These are phyloP conservation scores for Coemansia sp. DNA, from an alignment of 192 early-diverging fungal species.

Conservation along the genomic window DNA sequence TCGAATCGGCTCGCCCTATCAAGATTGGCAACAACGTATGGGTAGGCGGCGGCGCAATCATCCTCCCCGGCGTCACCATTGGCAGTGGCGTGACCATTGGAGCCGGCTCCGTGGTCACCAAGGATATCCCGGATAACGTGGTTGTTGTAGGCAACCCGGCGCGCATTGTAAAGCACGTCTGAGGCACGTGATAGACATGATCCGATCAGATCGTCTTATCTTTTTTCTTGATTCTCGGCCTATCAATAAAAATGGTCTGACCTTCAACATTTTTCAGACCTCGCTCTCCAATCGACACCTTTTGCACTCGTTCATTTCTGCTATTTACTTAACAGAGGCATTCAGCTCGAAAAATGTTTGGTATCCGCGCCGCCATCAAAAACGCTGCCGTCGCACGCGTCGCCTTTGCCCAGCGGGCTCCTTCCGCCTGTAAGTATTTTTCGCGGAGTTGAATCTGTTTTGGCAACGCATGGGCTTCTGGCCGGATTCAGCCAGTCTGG, in stretches of 20 bases:
- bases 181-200: too few relatives aligned
- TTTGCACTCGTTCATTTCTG: neutral
- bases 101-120: conserved; percentile 86
- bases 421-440: conserved; percentile 39
- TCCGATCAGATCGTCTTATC: conserved; percentile 3
- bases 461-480: too few relatives aligned
- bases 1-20: conserved; percentile 24
- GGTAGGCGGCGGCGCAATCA: conserved; percentile 77
- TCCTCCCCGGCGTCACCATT: conserved; percentile 84
- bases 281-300: too few relatives aligned
- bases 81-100: conserved; percentile 71
- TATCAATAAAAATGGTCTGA: too few relatives aligned
- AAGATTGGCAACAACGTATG: conserved; percentile 83
- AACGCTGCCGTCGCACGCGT: conserved; percentile 36
- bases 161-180: conserved; percentile 60
- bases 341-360: conserved; percentile 34
- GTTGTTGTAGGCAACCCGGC: conserved; percentile 89
- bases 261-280: too few relatives aligned
- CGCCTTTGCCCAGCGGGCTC: conserved; percentile 6
- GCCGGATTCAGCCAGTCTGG: too few relatives aligned
- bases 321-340: neutral
- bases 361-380: conserved; percentile 37
- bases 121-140: conserved; percentile 71
- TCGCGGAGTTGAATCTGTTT: neutral
- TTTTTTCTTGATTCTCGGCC: neutral